Evolutionary conservation across 176 grass and related monocot species (phyloP), one percentile per base, ranked within the genome.

Genomic region (Avena atlantica): DNA sequence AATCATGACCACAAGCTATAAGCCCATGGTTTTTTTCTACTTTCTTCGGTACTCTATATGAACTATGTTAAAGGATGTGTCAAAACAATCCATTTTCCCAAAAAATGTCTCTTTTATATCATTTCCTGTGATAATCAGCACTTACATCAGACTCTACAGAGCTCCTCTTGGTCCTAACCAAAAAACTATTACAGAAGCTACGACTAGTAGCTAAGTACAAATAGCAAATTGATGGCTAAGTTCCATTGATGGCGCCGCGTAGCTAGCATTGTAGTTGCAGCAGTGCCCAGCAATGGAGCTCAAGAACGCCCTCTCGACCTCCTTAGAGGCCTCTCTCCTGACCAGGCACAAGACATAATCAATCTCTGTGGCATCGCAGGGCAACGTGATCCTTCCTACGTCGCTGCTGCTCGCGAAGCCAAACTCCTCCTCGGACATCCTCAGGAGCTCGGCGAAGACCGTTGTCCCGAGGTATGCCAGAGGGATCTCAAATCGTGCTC

Each of bases 361-460:
- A 36, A 70, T 42, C 36, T 42, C 17, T 10, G 36, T n/a, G 36
- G 67, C 36, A 0, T 70, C 67, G 17, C 67, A 70, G 67, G 36
- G 36, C 67, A 70, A 36, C 17, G 9, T 70, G 67, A 70, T 70
- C 34, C 36, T 42, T 16, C 67, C 67, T 70, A 34, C 66, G 1
- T 20, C 66, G 31, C 8, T 7, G 1, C 31, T 19, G 19, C 68
- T 71, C 0, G 74, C 25, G 3, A 87, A 87, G 12, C 88, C 91
- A 15, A 87, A 93, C 80, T 88, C 86, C 69, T 88, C 61, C 13
- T 40, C 47, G 0, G 86, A 82, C 60, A 88, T 84, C 52, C 64
- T 72, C 10, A 89, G 76, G 74, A 89, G 81, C 81, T 89, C 87
- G 44, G 23, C 9, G 9, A 89, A 80, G 21, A 84, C 48, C 40